Evolutionary conservation across 495 filamentous ascomycete genomes (phyloP), one percentile per base, ranked within the genome.

Genomic region (Lasiosphaeriaceae sp.): DNA sequence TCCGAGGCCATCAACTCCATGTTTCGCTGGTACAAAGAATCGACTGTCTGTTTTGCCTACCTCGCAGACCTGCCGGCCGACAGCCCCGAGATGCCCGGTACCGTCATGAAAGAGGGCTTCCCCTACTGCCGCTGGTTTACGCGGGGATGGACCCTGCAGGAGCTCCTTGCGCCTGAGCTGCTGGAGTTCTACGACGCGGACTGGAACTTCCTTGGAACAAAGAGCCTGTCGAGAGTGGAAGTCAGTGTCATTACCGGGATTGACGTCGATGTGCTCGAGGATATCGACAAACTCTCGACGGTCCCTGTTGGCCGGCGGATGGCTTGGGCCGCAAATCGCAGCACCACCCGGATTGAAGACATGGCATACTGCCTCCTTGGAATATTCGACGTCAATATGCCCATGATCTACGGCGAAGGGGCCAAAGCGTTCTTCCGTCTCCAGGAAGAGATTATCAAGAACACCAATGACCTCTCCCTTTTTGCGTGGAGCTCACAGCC

Each of bases 111-210:
- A 55, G 51, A 3, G 37, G 37, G 37, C 6, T 44, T 37, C 8
- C n/a, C 34, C 19, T 14, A 47, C 9, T 64, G 69, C 56, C 57
- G 58, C 19, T 72, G 72, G 67, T 74, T 68, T 21, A 68, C 57
- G 0, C 29, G 68, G 16, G 70, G 72, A 11, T 72, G 68, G 68
- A 72, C 72, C 1, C 49, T 77, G 7, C 73, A 77, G 45, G 74
- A 78, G 49, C 58, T 77, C 0, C 54, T 76, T 11, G 74, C 76
- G 0, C 71, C 71, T 0, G n/a, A 17, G 19, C 17, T 43, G 3
- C 54, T 73, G 23, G 37, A 61, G 20, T 78, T 73, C 47, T 71
- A 64, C 21, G 59, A 72, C 57, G 11, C n/a, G 5, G 6, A 56
- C 14, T 75, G 74, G 74, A 29, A 24, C 2, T 63, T 58, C 22